A percentile compares a stretch with the other conserved stretches of the same genome.
Evolutionary conservation across 352 stramenopile genomes (phyloP).

Genomic region (Globisporangium echinulatum): DNA sequence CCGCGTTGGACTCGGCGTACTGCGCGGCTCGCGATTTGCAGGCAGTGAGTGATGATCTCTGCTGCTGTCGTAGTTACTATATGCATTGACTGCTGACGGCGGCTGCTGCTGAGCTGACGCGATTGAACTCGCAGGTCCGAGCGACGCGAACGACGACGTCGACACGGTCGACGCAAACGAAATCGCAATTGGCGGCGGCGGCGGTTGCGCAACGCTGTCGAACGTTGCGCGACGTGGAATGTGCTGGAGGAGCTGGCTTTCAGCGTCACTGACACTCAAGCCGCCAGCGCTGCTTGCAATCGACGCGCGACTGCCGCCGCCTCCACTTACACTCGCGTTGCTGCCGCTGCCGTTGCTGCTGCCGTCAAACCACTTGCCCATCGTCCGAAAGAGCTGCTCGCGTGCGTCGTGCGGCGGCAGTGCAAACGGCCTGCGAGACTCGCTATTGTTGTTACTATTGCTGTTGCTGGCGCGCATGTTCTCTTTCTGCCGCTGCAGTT

Average conservation of each 20-base stretch:
- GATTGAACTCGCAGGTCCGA: not conserved
- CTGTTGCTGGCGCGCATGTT: not conserved
- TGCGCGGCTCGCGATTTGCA: not conserved
- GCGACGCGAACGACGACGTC: not conserved
- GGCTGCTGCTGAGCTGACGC: not conserved
- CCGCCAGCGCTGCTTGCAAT: conserved; percentile 10
- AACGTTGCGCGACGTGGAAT: conserved; percentile 6
- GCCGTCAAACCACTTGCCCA: conserved; percentile 44
- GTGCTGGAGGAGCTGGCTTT: conserved; percentile 9
- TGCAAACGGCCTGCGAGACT: not conserved
- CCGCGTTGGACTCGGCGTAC: conserved; percentile 6
- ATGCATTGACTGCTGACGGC: not conserved
- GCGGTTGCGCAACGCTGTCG: conserved; percentile 4
- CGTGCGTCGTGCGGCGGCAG: conserved; percentile 15
- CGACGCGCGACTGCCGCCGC: conserved; percentile 6
- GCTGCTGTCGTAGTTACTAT: no score
- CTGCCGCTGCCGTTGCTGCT: conserved; percentile 3
- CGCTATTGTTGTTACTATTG: not conserved
- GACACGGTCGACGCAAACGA: conserved; percentile 3
- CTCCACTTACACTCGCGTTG: not conserved
- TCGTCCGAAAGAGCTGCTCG: conserved; percentile 41
- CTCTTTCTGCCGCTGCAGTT: conserved; percentile 6
- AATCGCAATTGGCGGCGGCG: conserved; percentile 1
- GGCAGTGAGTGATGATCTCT: not conserved
- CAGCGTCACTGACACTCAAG: not conserved